phyloP scores from a whole-genome alignment of 805 yeast species.

The Cyberlindnera lachancei region DNA sequence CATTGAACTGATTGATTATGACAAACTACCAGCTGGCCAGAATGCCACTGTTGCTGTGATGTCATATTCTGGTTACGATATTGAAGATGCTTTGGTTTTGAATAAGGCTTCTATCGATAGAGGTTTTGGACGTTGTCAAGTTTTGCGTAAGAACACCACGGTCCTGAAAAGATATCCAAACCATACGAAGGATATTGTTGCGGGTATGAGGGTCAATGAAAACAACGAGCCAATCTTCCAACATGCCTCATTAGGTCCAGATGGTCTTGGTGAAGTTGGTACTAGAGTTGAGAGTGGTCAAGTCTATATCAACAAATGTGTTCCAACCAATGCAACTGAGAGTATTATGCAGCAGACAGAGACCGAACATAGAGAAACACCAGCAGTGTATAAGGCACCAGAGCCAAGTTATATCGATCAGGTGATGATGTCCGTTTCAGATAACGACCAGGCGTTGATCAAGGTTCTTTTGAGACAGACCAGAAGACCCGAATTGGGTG shows the following conservation, averaged over 20 bases:
- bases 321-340: constrained; percentile 80
- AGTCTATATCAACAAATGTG: constrained; percentile 86
- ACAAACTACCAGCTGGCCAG: constrained; percentile 97
- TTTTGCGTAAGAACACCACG: constrained; percentile 84
- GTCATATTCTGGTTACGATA: constrained; percentile 99
- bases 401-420: constrained; percentile 94
- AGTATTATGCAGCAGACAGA: constrained; percentile 28
- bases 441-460: constrained; percentile 88
- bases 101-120: constrained; percentile 92
- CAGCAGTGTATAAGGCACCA: constrained; percentile 88
- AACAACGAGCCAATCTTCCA: constrained; percentile 77
- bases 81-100: constrained; percentile 94
- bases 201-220: constrained; percentile 86
- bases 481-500: constrained; percentile 96
- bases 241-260: constrained; percentile 83
- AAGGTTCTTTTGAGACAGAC: constrained; percentile 92
- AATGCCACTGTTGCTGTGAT: constrained; percentile 98
- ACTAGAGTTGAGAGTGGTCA: constrained; percentile 86
- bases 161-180: constrained; percentile 87
- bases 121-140: constrained; percentile 98
- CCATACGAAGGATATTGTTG: constrained; percentile 84
- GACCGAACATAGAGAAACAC: constrained; percentile 77
- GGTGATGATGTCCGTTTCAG: constrained; percentile 94
- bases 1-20: constrained; percentile 90
- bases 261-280: constrained; percentile 96